Evolutionary conservation across 2,329 filamentous ascomycete genomes (phyloP).

Genomic region (Diaporthe longicolla): DNA sequence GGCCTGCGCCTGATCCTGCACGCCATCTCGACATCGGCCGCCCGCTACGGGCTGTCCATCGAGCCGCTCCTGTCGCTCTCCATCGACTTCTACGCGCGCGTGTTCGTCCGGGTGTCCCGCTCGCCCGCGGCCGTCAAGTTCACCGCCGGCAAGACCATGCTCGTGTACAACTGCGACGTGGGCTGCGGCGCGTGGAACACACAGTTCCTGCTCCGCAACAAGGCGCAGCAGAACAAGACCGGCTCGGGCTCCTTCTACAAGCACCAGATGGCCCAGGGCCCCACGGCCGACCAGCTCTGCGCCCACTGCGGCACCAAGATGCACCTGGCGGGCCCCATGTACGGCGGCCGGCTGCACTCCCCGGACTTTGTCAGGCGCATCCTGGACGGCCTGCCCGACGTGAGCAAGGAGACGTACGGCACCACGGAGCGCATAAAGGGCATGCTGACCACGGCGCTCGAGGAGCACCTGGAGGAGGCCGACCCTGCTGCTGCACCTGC

Average conservation of each 20-base stretch:
- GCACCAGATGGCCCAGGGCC: conserved; percentile 80
- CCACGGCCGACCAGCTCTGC: conserved; percentile 76
- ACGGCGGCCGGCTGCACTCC: conserved; percentile 89
- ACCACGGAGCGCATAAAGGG: conserved; percentile 88
- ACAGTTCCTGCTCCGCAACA: conserved; percentile 82
- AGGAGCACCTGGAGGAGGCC: conserved; percentile 69
- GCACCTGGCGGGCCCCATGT: conserved; percentile 95
- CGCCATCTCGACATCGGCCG: conserved; percentile 83
- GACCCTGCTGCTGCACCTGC: conserved; percentile 39
- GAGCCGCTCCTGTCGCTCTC: conserved; percentile 93
- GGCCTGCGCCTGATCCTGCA: conserved; percentile 90
- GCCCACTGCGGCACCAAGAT: conserved; percentile 88
- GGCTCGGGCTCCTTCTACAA: conserved; percentile 81
- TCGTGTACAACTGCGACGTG: conserved; percentile 89
- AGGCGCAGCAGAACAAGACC: conserved; percentile 76
- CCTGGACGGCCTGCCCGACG: conserved; percentile 77
- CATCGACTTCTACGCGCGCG: conserved; percentile 93
- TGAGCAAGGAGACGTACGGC: conserved; percentile 79
- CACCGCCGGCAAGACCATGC: conserved; percentile 90
- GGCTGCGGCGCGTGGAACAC: conserved; percentile 95
- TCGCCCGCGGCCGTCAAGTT: conserved; percentile 92
- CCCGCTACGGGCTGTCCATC: conserved; percentile 87
- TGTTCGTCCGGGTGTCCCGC: conserved; percentile 87
- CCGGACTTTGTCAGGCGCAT: conserved; percentile 85
- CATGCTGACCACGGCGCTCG: conserved; percentile 90